Evolutionary conservation across 352 stramenopile species (phyloP), one percentile per base, ranked within the genome.

Genomic region (Globisporangium sylvaticum): DNA sequence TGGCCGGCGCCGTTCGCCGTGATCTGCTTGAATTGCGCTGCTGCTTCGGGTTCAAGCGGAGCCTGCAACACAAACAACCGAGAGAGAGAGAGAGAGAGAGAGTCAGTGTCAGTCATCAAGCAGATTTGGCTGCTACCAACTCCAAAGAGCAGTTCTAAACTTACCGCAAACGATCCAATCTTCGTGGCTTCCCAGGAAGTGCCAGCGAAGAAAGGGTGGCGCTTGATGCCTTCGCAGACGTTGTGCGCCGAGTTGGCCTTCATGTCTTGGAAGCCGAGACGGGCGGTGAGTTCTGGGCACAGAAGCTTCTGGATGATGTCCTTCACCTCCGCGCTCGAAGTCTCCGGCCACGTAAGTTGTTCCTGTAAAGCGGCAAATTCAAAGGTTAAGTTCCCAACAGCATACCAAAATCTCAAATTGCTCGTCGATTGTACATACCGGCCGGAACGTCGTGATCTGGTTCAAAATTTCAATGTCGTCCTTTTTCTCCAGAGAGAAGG

Each of bases 391-490:
- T 22, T 6, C 8, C 7, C 15, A 14, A 14, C 9, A 42, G 9
- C 10, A 18, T 27, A 7, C 1, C n/a, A 55, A 18, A 3, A 37
- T 55, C 27, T 42, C 53, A 37, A 34, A 32, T 2, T 42, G 9
- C 27, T 39, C 18, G 15, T 20, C 1, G 25, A 4, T 57, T 24
- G 20, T 1, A 72, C 79, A 6, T 73, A 91, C 82, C 63, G 86
- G 85, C n/a, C 64, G 70, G 74, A 94, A 96, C 20, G 83, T 87
- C 20, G 85, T 75, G 58, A 96, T 96, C 58, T 87, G 73, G 73
- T 95, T 95, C 67, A 96, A 80, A 65, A 96, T 95, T 57, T 95
- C 89, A 53, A 94, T 79, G 54, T 96, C 88, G 50, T 93, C 88
- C 52, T 92, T 82, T 55, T 89, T 89, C 65, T 94, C 83, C 20